phyloP scores from a whole-genome alignment of 2,329 filamentous ascomycete species.

The Calonectria montana region DNA sequence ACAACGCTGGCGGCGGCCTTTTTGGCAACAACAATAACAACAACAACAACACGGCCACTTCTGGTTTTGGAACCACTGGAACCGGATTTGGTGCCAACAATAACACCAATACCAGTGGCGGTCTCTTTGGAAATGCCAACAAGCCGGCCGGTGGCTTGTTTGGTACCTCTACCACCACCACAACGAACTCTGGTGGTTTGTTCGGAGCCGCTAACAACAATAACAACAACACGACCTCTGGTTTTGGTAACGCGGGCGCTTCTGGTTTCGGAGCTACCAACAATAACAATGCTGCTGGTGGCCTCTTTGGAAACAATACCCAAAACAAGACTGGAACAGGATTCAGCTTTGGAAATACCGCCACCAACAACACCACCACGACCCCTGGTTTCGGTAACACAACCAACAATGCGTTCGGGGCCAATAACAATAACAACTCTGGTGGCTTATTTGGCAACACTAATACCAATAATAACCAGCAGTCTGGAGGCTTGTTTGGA shows the following conservation, averaged over 20 bases:
- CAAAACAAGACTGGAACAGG: constrained; percentile 6
- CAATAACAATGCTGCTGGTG: constrained; percentile 38
- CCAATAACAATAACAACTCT: constrained; percentile 41
- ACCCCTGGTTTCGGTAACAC: too few species aligned
- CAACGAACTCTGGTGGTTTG: constrained; percentile 32
- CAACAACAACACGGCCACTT: constrained; percentile 46
- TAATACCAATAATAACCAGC: constrained; percentile 45
- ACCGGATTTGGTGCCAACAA: constrained; percentile 26
- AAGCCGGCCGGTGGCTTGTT: constrained; percentile 43
- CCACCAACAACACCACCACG: constrained; percentile 46
- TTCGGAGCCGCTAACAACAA: constrained; percentile 53
- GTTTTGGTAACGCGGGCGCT: constrained; percentile 55
- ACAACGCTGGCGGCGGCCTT: constrained; percentile 49
- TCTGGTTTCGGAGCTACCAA: constrained; percentile 56
- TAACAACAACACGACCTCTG: constrained; percentile 52
- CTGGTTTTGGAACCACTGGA: constrained; percentile 35
- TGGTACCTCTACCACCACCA: constrained; percentile 37
- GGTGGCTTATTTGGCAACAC: constrained; percentile 56
- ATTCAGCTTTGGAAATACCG: constrained; percentile 41
- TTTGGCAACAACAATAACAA: constrained; percentile 50
- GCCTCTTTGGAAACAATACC: constrained; percentile 44
- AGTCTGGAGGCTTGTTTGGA: constrained; percentile 60
- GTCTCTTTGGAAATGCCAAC: constrained; percentile 53
- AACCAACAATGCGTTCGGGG: too few species aligned
- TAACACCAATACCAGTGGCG: constrained; percentile 40